Evolutionary conservation across 1,139 yeast species (phyloP).

Genomic region (Suhomyces panamericanus): DNA sequence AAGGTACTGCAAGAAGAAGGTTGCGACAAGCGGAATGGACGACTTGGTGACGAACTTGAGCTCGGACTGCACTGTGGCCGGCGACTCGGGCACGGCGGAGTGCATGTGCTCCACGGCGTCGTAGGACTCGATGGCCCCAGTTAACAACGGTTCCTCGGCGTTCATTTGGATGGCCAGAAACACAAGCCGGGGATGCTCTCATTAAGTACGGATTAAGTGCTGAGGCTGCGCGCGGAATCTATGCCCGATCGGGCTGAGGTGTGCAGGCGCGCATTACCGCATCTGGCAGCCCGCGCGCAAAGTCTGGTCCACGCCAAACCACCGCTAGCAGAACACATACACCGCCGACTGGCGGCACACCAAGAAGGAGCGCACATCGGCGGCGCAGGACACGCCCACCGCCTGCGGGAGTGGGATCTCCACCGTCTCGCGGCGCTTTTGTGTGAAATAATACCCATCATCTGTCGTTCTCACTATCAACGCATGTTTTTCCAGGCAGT

Average conservation of each 20-base stretch:
- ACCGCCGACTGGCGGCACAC: constrained; percentile 3
- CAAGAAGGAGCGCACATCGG: constrained; percentile 3
- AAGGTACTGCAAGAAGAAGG: constrained; percentile 36
- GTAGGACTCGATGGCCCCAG: constrained; percentile 25
- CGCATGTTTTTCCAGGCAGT: constrained; percentile 3
- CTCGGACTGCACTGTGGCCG: constrained; percentile 21
- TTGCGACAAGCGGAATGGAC: constrained; percentile 37
- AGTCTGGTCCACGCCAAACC: too few relatives aligned
- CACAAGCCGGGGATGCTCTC: neutral
- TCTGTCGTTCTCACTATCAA: constrained; percentile 6
- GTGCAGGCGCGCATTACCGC: constrained; percentile 1
- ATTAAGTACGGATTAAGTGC: neutral
- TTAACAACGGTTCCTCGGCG: constrained; percentile 34
- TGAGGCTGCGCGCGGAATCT: neutral
- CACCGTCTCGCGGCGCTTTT: constrained; percentile 7
- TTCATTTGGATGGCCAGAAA: constrained; percentile 21
- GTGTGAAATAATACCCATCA: constrained; percentile 11
- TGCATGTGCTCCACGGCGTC: neutral
- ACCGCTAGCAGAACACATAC: constrained; percentile 6
- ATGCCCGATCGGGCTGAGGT: neutral
- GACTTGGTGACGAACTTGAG: constrained; percentile 28
- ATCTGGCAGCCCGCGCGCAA: neutral
- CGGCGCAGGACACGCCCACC: neutral
- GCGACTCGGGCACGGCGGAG: neutral
- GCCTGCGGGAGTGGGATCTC: constrained; percentile 19